Percentiles rank a stretch among this genome's conserved stretches.
These are phyloP conservation scores for Leccinum boreale DNA, from an alignment of 768 basidiomycete genomes.

Conservation along the genomic window DNA sequence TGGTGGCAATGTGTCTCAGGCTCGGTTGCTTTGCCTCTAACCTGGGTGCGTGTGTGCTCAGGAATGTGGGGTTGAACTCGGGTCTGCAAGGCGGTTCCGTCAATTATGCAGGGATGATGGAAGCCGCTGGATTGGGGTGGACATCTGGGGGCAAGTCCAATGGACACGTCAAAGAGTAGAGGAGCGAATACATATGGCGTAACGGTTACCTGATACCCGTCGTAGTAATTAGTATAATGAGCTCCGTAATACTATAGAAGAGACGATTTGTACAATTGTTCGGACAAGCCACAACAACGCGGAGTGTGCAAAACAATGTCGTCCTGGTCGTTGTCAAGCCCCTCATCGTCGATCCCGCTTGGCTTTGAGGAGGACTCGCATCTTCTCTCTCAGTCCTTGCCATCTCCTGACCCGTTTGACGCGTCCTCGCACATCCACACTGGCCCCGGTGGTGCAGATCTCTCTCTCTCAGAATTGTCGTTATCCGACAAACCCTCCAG, in stretches of 20 bases:
- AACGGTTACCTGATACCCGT: background rate
- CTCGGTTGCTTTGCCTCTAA: constrained; percentile 23
- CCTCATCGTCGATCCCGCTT: constrained; percentile 27
- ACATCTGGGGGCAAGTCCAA: background rate
- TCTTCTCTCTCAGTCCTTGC: constrained; percentile 48
- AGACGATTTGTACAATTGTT: background rate
- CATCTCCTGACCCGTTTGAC: constrained; percentile 31
- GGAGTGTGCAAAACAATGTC: constrained; percentile 15
- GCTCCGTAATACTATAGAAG: background rate
- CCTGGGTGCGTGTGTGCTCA: constrained; percentile 21
- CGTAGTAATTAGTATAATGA: background rate
- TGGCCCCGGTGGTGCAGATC: constrained; percentile 46
- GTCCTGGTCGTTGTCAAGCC: constrained; percentile 30
- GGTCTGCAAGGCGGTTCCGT: constrained; percentile 19
- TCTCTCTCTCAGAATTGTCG: constrained; percentile 57
- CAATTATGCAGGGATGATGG: constrained; percentile 19
- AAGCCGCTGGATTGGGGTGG: constrained; percentile 15
- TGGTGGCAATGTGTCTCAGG: constrained; percentile 10
- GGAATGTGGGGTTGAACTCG: constrained; percentile 17
- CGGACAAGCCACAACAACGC: background rate
- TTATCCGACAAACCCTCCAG: constrained; percentile 33
- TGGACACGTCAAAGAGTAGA: constrained; percentile 14
- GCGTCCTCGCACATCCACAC: constrained; percentile 33
- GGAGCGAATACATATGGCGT: background rate
- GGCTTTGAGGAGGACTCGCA: constrained; percentile 31